These are phyloP conservation scores for Mortierella sp. DNA, from an alignment of 371 early-diverging fungal genomes.

Conservation along the genomic window DNA sequence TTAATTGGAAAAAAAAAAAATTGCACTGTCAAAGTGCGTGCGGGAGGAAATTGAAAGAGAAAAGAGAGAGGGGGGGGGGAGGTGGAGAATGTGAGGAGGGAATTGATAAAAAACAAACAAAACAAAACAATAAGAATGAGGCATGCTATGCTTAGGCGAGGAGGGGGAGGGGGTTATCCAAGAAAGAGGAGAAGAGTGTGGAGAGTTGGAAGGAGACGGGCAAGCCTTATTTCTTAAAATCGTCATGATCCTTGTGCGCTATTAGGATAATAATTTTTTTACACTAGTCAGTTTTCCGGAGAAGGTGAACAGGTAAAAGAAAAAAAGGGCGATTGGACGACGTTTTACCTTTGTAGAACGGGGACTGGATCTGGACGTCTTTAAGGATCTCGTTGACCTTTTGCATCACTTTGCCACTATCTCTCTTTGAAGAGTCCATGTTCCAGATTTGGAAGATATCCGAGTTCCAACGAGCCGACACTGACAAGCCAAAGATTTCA, in stretches of 20 bases:
- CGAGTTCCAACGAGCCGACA: constrained; percentile 66
- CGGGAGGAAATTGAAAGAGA: background rate
- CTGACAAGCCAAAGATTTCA: constrained; percentile 69
- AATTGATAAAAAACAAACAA: background rate
- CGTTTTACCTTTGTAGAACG: constrained; percentile 74
- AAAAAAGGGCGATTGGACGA: background rate
- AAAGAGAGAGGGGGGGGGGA: background rate
- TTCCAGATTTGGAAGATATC: constrained; percentile 77
- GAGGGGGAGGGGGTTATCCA: too few species aligned
- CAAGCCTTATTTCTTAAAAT: constrained; percentile 38
- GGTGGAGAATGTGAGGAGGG: too few species aligned
- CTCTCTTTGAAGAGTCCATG: constrained; percentile 54
- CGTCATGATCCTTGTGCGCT: constrained; percentile 54
- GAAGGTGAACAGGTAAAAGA: background rate
- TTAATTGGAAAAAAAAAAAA: constrained; percentile 2
- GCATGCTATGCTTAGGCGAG: background rate
- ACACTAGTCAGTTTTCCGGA: background rate
- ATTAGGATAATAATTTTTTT: too few species aligned
- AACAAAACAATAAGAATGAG: background rate
- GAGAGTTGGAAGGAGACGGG: too few species aligned
- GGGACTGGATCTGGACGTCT: constrained; percentile 62
- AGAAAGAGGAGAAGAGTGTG: too few species aligned
- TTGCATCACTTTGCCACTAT: constrained; percentile 55
- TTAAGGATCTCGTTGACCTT: constrained; percentile 56
- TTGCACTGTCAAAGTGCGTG: too few species aligned